Percentiles rank a stretch among this genome's conserved stretches.
phyloP scores from a whole-genome alignment of 768 basidiomycete species.

The Calvatia gigantea region DNA sequence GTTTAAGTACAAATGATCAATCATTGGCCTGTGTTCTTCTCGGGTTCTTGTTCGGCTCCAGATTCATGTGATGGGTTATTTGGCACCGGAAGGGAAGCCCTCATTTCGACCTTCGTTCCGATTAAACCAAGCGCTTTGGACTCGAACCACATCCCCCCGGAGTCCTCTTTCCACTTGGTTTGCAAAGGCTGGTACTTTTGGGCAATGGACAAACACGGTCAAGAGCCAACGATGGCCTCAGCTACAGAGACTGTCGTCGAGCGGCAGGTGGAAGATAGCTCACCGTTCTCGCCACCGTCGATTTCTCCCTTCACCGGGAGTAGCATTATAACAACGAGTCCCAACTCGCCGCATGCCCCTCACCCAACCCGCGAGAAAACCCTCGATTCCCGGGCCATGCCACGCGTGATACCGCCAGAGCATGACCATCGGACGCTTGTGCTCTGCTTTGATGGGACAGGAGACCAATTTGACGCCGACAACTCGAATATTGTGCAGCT shows the following conservation, averaged over 20 bases:
- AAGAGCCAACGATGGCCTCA: constrained; percentile 19
- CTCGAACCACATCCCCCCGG: not conserved
- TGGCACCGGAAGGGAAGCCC: too few species aligned
- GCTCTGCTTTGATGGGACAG: constrained; percentile 57
- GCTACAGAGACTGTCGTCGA: constrained; percentile 17
- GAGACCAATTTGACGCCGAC: constrained; percentile 47
- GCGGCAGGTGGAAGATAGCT: not conserved
- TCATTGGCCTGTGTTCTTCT: too few species aligned
- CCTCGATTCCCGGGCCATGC: constrained; percentile 19
- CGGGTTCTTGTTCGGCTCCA: too few species aligned
- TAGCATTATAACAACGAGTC: constrained; percentile 7
- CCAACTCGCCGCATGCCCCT: not conserved
- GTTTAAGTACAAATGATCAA: too few species aligned
- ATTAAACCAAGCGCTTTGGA: too few species aligned
- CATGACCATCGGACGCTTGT: constrained; percentile 40
- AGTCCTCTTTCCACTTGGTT: not conserved
- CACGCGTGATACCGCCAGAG: constrained; percentile 36
- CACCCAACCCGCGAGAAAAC: constrained; percentile 14
- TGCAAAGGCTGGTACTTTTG: too few species aligned
- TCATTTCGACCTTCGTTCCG: too few species aligned
- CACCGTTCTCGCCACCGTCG: constrained; percentile 1
- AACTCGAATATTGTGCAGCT: constrained; percentile 56
- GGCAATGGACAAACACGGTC: constrained; percentile 10
- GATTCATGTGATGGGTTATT: too few species aligned
- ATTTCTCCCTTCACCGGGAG: constrained; percentile 5